Evolutionary conservation across 2,329 filamentous ascomycete species (phyloP).

Genomic region (Cladophialophora chaetospira): DNA sequence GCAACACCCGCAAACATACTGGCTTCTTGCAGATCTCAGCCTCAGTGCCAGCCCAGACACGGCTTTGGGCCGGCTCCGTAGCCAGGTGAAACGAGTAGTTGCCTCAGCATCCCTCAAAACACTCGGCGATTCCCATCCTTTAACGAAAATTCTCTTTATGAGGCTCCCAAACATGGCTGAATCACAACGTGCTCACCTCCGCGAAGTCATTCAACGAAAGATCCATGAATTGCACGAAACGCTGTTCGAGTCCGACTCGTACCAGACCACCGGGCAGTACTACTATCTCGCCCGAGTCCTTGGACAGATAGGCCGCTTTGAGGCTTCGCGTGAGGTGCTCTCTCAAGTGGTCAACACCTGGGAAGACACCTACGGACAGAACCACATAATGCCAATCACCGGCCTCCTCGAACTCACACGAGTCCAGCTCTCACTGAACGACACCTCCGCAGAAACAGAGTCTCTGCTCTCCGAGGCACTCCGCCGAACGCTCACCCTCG

Average conservation of each 20-base stretch:
- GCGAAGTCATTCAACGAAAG: constrained; percentile 19
- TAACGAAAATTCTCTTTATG: constrained; percentile 13
- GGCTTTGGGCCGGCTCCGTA: constrained; percentile 13
- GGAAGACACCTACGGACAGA: constrained; percentile 3
- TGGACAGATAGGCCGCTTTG: constrained; percentile 8
- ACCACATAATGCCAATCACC: constrained; percentile 17
- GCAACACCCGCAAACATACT: constrained; percentile 17
- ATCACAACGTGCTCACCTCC: not conserved
- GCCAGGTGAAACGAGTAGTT: constrained; percentile 9
- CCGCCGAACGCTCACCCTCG: constrained; percentile 9
- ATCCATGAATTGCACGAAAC: constrained; percentile 15
- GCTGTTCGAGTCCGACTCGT: constrained; percentile 3
- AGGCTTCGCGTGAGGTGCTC: constrained; percentile 7
- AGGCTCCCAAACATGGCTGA: not conserved
- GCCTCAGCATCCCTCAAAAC: constrained; percentile 6
- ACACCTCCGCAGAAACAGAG: constrained; percentile 5
- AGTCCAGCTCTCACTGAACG: constrained; percentile 2
- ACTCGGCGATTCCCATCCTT: constrained; percentile 14
- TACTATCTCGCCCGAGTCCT: constrained; percentile 20
- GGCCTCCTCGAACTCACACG: constrained; percentile 20
- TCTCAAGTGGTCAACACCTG: constrained; percentile 2
- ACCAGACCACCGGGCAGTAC: constrained; percentile 15
- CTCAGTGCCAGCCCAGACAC: constrained; percentile 12
- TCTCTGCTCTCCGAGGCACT: constrained; percentile 7
- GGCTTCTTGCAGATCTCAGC: constrained; percentile 16